Base-by-base conservation (phyloP, 2,329 filamentous ascomycete genomes). In the Sclerotinia borealis region DNA sequence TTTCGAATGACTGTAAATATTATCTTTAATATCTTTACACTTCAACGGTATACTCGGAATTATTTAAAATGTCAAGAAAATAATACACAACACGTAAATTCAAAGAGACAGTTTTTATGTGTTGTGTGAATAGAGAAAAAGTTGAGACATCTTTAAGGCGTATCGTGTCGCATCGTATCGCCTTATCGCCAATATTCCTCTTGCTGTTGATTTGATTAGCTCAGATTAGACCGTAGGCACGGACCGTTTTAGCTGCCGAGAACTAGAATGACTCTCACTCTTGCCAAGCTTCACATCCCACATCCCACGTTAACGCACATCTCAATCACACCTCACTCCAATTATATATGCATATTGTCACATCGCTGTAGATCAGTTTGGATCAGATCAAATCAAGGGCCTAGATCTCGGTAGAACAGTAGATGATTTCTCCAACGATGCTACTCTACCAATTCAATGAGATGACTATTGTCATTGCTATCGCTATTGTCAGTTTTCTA, bases 151-250 rank as follows among this genome's bases (percentile, higher is more conserved):
- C 25, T 56, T 27, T 34, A 34, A 27, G 39, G n/a, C n/a, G n/a
- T n/a, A n/a, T n/a, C n/a, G n/a, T n/a, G n/a, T n/a, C n/a, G n/a
- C n/a, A n/a, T n/a, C 11, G 39, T 45, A 45, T 56, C 54, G 27
- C 54, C 54, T 56, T 56, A 56, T 56, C 52, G 25, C 17, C 52
- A 41, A 25, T n/a, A 41, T 55, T 43, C 25, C 34, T 39, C 50
- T 27, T n/a, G n/a, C n/a, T n/a, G n/a, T n/a, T n/a, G n/a, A n/a
- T n/a, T n/a, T 52, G 50, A 54, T 39, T 54, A 54, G 36, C 36
- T 45, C 39, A 19, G 54, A 45, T 25, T 34, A 34, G n/a, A n/a
- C n/a, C n/a, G n/a, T n/a, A n/a, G 54, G 54, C 54, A 56, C 37
- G 52, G 52, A 22, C 52, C 52, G 37, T 56, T 29, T 29, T 41